A percentile compares a stretch with the other conserved stretches of the same genome.
Evolutionary conservation across 768 basidiomycete genomes (phyloP).

Genomic region (Lentinula detonsa): DNA sequence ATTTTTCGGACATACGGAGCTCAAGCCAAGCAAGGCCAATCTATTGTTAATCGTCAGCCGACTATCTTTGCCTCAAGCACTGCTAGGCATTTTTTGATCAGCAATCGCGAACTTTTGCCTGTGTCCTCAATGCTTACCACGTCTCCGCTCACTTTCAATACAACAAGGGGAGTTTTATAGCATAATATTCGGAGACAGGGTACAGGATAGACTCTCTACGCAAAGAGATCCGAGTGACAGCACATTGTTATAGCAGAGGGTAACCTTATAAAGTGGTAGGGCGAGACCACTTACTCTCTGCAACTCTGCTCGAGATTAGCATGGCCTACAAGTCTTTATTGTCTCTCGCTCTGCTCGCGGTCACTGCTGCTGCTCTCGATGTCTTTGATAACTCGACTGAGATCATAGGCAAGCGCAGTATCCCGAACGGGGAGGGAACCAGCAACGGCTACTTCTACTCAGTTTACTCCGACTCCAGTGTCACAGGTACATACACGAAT

Average conservation of each 20-base stretch:
- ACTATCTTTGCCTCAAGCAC: not conserved
- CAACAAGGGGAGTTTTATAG: not conserved
- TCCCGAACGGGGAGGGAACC: constrained; percentile 1
- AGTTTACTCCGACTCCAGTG: constrained; percentile 26
- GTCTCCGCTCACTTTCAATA: not conserved
- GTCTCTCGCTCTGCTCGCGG: constrained; percentile 12
- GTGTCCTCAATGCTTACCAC: not conserved
- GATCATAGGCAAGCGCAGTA: not conserved
- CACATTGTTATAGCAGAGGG: not conserved
- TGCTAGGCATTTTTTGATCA: not conserved
- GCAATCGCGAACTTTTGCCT: not conserved
- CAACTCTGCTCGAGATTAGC: not conserved
- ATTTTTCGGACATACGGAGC: not conserved
- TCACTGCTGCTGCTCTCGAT: not conserved
- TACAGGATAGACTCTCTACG: not conserved
- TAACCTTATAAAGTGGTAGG: not conserved
- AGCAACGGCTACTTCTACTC: constrained; percentile 28
- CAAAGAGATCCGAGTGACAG: not conserved
- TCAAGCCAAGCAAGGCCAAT: not conserved
- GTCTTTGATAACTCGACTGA: not conserved
- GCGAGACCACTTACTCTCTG: not conserved
- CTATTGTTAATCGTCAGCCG: not conserved
- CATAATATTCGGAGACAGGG: not conserved
- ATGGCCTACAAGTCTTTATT: constrained; percentile 9
- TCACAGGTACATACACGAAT: constrained; percentile 26